These are phyloP conservation scores for Geosmithia flava DNA, from an alignment of 2,329 filamentous ascomycete genomes.

Conservation along the genomic window DNA sequence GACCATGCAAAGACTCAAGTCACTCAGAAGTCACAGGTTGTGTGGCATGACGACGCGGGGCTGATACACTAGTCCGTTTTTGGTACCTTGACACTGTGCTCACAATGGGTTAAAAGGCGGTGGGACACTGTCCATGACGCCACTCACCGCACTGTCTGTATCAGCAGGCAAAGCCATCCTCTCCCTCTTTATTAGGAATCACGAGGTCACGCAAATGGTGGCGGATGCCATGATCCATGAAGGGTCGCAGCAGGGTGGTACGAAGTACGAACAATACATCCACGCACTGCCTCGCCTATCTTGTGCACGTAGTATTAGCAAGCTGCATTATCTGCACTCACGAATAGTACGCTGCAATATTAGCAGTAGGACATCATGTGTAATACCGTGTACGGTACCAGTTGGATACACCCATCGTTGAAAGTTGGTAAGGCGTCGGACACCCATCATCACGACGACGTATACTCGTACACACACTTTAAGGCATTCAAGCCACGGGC, in stretches of 20 bases:
- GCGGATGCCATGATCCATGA: not conserved
- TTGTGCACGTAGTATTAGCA: too few relatives aligned
- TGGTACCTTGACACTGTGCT: not conserved
- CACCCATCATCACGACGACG: too few relatives aligned
- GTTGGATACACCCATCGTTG: too few relatives aligned
- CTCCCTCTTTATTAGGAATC: not conserved
- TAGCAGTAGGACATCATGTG: too few relatives aligned
- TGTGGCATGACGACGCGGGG: conserved; percentile 4
- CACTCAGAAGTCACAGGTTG: conserved; percentile 1
- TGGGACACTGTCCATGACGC: not conserved
- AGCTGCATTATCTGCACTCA: too few relatives aligned
- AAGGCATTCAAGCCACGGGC: too few relatives aligned
- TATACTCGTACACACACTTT: too few relatives aligned
- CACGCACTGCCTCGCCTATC: too few relatives aligned
- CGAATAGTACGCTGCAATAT: too few relatives aligned
- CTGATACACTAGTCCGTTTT: conserved; percentile 1
- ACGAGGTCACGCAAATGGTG: not conserved
- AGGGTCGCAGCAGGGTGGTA: not conserved
- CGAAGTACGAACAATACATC: too few relatives aligned
- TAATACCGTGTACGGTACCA: too few relatives aligned
- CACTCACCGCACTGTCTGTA: not conserved
- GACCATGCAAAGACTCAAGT: not conserved
- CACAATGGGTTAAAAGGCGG: not conserved
- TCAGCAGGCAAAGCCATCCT: not conserved
- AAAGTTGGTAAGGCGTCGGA: too few relatives aligned